Conservation (phyloP, 176 grass and related monocot species). For the barley (Hordeum vulgare) region MorexV3_pseudomolecules_assembly NC_058522.1:564906833-564907332, state of each 20-base stretch:
- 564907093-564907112: background rate
- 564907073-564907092: background rate
- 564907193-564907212: background rate
- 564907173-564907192: background rate
- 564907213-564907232: background rate
- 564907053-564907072: background rate
- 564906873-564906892: background rate
- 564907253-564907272: too few relatives aligned
- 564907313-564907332: background rate
- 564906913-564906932: slow-evolving; percentile 5
- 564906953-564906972: background rate
- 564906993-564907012: background rate
- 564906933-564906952: background rate
- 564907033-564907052: background rate
- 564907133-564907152: background rate
- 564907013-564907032: background rate
- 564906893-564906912: background rate
- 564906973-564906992: background rate
- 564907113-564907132: background rate
- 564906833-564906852: background rate
- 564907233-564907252: background rate
- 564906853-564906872: background rate
- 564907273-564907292: background rate
- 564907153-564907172: background rate
- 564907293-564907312: background rate